Percentiles rank a stretch among this genome's conserved stretches.
Evolutionary conservation across 140 eudicot genomes (phyloP).

Genomic region (Cichorium intybus): DNA sequence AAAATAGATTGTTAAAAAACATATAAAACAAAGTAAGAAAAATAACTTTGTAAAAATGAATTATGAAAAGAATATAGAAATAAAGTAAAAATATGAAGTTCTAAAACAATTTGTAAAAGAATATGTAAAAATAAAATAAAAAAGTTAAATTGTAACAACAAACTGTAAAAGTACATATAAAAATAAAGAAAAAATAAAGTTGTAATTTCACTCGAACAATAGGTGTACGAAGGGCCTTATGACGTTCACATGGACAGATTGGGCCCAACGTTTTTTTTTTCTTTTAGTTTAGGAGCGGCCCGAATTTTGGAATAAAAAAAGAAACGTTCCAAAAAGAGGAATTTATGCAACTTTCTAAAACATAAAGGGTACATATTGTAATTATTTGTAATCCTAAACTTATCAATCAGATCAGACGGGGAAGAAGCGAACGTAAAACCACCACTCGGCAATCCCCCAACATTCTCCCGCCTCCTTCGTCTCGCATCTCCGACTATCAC

Average conservation of each 20-base stretch:
- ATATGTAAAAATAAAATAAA: too few species aligned
- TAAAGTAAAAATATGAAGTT: too few species aligned
- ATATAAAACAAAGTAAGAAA: too few species aligned
- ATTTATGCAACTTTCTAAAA: neutral
- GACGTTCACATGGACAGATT: neutral
- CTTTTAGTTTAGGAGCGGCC: neutral
- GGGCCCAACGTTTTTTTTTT: neutral
- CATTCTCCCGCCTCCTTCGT: conserved; percentile 10
- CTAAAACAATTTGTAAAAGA: too few species aligned
- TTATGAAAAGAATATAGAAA: too few species aligned
- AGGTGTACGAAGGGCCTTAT: too few species aligned
- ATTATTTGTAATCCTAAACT: neutral
- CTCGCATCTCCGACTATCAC: conserved; percentile 9
- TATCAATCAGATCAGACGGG: conserved; percentile 20
- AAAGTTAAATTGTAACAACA: too few species aligned
- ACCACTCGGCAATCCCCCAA: conserved; percentile 1
- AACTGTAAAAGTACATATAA: too few species aligned
- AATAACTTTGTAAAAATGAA: too few species aligned
- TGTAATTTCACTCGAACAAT: too few species aligned
- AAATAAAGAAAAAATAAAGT: too few species aligned
- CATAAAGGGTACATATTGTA: conserved; percentile 12
- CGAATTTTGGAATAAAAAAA: neutral
- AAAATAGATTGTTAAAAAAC: too few species aligned
- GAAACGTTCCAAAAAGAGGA: neutral
- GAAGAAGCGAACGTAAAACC: conserved; percentile 25